Evolutionary conservation across 1,284 basidiomycete species (phyloP).

Genomic region (Sporisorium iseilematis-ciliati): DNA sequence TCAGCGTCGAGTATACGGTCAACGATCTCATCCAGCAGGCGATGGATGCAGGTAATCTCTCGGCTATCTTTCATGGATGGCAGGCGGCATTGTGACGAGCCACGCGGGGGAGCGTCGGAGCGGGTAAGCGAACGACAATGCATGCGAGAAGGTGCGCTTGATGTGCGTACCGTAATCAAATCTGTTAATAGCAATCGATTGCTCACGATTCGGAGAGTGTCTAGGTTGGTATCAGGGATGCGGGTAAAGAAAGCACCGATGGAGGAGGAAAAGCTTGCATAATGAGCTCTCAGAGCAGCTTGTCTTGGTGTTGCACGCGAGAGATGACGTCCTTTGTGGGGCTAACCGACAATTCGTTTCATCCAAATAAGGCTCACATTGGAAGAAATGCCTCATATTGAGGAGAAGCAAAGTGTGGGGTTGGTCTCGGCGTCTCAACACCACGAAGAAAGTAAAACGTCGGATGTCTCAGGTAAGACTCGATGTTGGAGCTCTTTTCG

Average conservation of each 20-base stretch:
- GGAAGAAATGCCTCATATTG: background rate
- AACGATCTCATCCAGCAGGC: conserved; percentile 93
- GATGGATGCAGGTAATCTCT: conserved; percentile 81
- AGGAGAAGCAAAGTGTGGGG: background rate
- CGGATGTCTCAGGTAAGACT: conserved; percentile 7
- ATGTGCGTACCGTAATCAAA: background rate
- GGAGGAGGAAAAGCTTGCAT: conserved; percentile 1
- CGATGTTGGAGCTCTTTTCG: background rate
- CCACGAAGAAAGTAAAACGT: background rate
- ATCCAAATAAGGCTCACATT: background rate
- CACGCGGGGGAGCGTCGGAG: conserved; percentile 5
- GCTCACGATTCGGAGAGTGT: background rate
- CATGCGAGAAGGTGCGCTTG: background rate
- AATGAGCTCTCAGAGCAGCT: background rate
- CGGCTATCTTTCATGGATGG: conserved; percentile 77
- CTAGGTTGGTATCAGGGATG: background rate
- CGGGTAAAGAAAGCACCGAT: background rate
- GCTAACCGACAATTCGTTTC: background rate
- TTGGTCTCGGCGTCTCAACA: background rate
- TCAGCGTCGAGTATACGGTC: conserved; percentile 92
- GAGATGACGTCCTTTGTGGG: background rate
- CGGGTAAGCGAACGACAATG: background rate
- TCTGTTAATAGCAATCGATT: background rate
- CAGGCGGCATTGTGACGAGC: conserved; percentile 38
- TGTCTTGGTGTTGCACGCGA: too few relatives aligned